These are phyloP conservation scores for Russula sp. DNA, from an alignment of 768 basidiomycete genomes.

Conservation along the genomic window DNA sequence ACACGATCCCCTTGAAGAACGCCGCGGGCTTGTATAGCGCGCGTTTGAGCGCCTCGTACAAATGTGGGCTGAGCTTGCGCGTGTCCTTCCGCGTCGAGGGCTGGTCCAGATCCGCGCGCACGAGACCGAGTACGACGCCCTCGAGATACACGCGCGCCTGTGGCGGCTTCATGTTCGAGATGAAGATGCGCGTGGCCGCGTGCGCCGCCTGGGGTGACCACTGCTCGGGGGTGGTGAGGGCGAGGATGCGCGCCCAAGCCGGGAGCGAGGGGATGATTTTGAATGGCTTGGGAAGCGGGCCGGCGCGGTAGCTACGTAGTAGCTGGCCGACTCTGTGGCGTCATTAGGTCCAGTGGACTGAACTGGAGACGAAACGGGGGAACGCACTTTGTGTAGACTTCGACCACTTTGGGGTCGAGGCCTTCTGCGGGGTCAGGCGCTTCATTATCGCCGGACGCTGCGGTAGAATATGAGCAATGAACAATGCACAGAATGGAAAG, in stretches of 20 bases:
- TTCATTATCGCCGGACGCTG: conserved; percentile 39
- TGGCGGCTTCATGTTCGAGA: conserved; percentile 92
- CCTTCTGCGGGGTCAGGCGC: conserved; percentile 74
- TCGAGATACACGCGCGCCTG: conserved; percentile 91
- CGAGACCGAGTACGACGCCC: conserved; percentile 83
- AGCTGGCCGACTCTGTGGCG: conserved; percentile 69
- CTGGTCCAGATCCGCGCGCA: conserved; percentile 76
- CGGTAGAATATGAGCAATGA: conserved; percentile 28
- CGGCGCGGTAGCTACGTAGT: conserved; percentile 85
- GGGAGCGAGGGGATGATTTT: conserved; percentile 96
- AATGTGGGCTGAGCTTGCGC: conserved; percentile 87
- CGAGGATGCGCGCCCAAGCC: conserved; percentile 92
- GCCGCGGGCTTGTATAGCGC: conserved; percentile 94
- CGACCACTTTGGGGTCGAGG: conserved; percentile 86
- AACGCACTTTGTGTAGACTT: conserved; percentile 84
- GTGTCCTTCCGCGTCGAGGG: conserved; percentile 36
- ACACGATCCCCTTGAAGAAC: conserved; percentile 97
- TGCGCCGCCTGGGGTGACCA: conserved; percentile 96
- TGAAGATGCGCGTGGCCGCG: conserved; percentile 91
- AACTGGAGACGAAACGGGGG: neutral
- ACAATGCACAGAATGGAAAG: conserved; percentile 11
- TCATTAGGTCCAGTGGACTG: too few species aligned
- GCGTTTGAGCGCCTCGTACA: conserved; percentile 89
- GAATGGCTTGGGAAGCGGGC: conserved; percentile 92
- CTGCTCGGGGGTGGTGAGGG: conserved; percentile 83